These are phyloP conservation scores for Taiwanofungus camphoratus DNA, from an alignment of 1,284 basidiomycete genomes.

Conservation along the genomic window DNA sequence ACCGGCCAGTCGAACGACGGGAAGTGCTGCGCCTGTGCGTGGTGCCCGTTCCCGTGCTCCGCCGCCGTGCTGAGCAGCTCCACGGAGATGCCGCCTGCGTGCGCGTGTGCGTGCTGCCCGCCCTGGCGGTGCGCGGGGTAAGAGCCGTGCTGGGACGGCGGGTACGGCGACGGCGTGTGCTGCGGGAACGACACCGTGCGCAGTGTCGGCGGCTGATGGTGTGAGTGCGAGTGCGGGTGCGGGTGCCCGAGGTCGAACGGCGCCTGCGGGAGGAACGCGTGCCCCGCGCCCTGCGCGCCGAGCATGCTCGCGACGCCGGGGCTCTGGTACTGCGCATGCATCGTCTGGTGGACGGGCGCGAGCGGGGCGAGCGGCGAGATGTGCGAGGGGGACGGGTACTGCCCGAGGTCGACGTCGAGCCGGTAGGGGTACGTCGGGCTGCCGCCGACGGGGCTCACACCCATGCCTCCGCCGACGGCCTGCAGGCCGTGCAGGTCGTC, in stretches of 20 bases:
- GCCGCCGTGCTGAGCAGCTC: slow-evolving; percentile 17
- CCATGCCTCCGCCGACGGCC: slow-evolving; percentile 11
- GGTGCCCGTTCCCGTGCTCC: slow-evolving; percentile 12
- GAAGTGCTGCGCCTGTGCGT: slow-evolving; percentile 11
- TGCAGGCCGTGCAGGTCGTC: slow-evolving; percentile 15
- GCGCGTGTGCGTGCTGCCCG: slow-evolving; percentile 5
- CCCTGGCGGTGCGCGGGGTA: slow-evolving; percentile 14
- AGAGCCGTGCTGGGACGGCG: slow-evolving; percentile 12
- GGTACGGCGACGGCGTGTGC: slow-evolving; percentile 13
- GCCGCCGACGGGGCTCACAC: slow-evolving; percentile 9
- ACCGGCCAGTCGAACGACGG: slow-evolving; percentile 26
- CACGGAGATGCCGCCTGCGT: slow-evolving; percentile 15
- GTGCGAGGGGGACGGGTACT: slow-evolving; percentile 14
- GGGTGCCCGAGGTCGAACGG: slow-evolving; percentile 10
- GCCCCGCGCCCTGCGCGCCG: slow-evolving; percentile 5
- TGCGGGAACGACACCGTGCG: slow-evolving; percentile 18
- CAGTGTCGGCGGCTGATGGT: slow-evolving; percentile 12
- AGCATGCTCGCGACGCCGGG: slow-evolving; percentile 10
- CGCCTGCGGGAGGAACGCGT: slow-evolving; percentile 14
- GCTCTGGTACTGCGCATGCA: slow-evolving; percentile 16
- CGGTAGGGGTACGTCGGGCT: slow-evolving; percentile 23
- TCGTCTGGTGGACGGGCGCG: slow-evolving; percentile 17
- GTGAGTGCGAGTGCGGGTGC: neutral
- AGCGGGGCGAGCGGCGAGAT: slow-evolving; percentile 17
- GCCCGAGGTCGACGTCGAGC: slow-evolving; percentile 24